These are phyloP conservation scores for Aspergillus carbonarius DNA, from an alignment of 2,329 filamentous ascomycete species.

Conservation along the genomic window DNA sequence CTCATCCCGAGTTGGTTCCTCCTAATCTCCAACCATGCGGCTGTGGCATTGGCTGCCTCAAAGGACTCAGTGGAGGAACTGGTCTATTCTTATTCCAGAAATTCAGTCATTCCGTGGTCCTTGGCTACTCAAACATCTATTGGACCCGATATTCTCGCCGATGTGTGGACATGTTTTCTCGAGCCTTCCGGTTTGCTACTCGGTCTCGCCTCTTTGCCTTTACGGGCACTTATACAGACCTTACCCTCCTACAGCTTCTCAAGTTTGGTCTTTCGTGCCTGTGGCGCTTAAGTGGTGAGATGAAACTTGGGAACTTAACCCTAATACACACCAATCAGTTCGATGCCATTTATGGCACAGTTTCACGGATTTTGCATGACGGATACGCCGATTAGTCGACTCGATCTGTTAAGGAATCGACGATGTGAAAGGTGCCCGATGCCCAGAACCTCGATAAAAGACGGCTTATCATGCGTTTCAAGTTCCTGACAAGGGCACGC, in stretches of 20 bases:
- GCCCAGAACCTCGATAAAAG: constrained; percentile 50
- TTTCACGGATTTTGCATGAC: constrained; percentile 65
- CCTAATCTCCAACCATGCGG: not conserved
- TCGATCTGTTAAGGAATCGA: constrained; percentile 30
- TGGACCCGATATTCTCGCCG: constrained; percentile 17
- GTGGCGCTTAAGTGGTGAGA: not conserved
- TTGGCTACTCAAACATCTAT: constrained; percentile 7
- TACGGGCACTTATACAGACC: constrained; percentile 54
- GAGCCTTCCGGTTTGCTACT: constrained; percentile 15
- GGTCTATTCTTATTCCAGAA: not conserved
- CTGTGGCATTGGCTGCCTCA: constrained; percentile 9
- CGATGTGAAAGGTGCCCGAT: constrained; percentile 35
- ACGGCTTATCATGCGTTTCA: constrained; percentile 48
- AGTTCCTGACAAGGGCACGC: constrained; percentile 40
- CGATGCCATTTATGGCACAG: constrained; percentile 16
- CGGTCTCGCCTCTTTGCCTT: constrained; percentile 40
- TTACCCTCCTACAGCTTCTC: constrained; percentile 74
- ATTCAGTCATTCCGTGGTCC: not conserved
- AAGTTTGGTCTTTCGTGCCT: not conserved
- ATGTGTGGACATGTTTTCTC: constrained; percentile 8
- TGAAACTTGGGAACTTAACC: constrained; percentile 88
- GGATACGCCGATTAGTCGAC: constrained; percentile 63
- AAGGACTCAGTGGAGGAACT: constrained; percentile 3
- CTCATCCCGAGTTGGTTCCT: not conserved
- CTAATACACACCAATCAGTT: constrained; percentile 72